A percentile compares a stretch with the other conserved stretches of the same genome.
These are phyloP conservation scores for Umbelopsis vinacea DNA, from an alignment of 192 early-diverging fungal genomes.

Conservation along the genomic window DNA sequence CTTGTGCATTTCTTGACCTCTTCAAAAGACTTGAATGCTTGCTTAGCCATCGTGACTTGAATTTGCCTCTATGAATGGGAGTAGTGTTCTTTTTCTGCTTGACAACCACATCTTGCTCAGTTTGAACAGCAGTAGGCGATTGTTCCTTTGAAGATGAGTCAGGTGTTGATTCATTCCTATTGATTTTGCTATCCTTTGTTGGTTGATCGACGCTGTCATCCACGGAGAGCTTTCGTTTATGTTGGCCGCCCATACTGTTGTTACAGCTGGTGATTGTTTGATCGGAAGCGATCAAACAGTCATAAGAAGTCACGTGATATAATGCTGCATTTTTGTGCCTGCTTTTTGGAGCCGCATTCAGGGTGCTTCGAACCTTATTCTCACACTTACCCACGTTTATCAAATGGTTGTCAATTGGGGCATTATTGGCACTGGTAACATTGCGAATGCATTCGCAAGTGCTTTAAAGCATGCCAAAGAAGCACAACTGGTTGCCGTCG, in stretches of 20 bases:
- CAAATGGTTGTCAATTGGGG: constrained; percentile 37
- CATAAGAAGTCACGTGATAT: too few relatives aligned
- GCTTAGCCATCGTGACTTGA: constrained; percentile 37
- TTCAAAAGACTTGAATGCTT: constrained; percentile 40
- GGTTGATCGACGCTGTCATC: background rate
- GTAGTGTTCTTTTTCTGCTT: constrained; percentile 28
- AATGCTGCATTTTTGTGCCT: too few relatives aligned
- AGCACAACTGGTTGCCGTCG: constrained; percentile 31
- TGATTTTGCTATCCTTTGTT: background rate
- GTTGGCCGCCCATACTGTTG: too few relatives aligned
- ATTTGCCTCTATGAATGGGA: constrained; percentile 36
- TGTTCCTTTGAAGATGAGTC: background rate
- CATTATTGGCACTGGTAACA: constrained; percentile 43
- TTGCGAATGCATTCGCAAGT: constrained; percentile 42
- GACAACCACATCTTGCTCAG: background rate
- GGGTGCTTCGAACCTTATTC: background rate
- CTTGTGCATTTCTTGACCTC: constrained; percentile 31
- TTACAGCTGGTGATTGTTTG: too few relatives aligned
- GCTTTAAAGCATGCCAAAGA: constrained; percentile 29
- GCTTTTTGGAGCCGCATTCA: background rate
- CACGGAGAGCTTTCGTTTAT: background rate
- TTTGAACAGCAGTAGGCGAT: background rate
- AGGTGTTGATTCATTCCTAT: background rate
- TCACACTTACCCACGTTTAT: background rate
- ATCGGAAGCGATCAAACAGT: too few relatives aligned